Conservation (phyloP, 495 filamentous ascomycete genomes). For the Clohesyomyces aquaticus region DNA sequence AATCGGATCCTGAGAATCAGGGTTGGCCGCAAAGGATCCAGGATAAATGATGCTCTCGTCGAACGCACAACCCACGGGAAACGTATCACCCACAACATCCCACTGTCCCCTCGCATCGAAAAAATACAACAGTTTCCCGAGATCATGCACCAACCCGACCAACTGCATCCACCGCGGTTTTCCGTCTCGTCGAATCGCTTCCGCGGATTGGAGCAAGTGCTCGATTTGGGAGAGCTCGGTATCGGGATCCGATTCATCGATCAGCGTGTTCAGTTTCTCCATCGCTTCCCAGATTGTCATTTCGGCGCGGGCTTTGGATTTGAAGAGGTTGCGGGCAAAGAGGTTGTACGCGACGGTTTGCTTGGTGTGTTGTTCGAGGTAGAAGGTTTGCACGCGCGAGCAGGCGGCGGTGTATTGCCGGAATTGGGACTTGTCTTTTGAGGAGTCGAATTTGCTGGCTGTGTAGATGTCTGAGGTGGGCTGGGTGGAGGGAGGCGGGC, state of each 20-base stretch:
- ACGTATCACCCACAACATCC: conserved; percentile 92
- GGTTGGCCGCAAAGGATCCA: conserved; percentile 73
- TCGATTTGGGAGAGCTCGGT: conserved; percentile 85
- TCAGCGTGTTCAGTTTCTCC: conserved; percentile 83
- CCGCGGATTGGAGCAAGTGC: conserved; percentile 82
- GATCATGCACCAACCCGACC: conserved; percentile 84
- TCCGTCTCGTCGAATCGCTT: conserved; percentile 83
- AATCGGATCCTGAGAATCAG: conserved; percentile 65
- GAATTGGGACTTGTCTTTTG: conserved; percentile 82
- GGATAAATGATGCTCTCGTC: conserved; percentile 76
- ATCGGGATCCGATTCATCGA: conserved; percentile 89
- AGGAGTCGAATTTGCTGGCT: conserved; percentile 67
- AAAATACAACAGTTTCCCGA: conserved; percentile 87
- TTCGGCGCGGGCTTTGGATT: conserved; percentile 66
- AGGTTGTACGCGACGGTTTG: conserved; percentile 86
- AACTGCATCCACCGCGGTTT: conserved; percentile 94
- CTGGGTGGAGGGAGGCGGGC: conserved; percentile 43
- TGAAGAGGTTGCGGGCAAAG: conserved; percentile 70
- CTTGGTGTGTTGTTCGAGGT: conserved; percentile 80
- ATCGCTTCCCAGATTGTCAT: conserved; percentile 90
- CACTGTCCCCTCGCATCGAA: conserved; percentile 81
- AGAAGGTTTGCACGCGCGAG: conserved; percentile 80
- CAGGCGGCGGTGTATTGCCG: conserved; percentile 77
- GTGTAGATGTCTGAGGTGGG: conserved; percentile 62
- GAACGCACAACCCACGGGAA: conserved; percentile 86